Evolutionary conservation across 2,329 filamentous ascomycete genomes (phyloP), one percentile per base, ranked within the genome.

Genomic region (Malbranchea cinnamomea): DNA sequence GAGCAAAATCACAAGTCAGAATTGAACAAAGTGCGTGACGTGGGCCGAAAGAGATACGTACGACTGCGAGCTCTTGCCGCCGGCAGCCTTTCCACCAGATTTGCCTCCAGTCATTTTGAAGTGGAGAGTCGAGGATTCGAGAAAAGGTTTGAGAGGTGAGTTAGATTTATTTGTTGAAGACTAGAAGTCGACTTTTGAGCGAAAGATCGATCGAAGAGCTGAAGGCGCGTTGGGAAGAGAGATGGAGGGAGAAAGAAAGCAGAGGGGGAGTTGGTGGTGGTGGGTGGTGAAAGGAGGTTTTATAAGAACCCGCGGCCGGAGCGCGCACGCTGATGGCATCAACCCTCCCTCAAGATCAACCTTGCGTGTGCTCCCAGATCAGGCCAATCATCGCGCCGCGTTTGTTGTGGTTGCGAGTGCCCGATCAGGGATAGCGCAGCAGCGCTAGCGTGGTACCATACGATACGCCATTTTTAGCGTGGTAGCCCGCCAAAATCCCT

Each of bases 101-200:
- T 98, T 98, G 66, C 89, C 87, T 74, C 87, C 87, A 83, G 89
- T 92, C 89, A 98, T 98, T 80, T 82, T 94, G 78, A 72, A 57
- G 44, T n/a, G n/a, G n/a, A n/a, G n/a, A n/a, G n/a, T n/a, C n/a
- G n/a, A n/a, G n/a, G n/a, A n/a, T n/a, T n/a, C n/a, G n/a, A n/a
- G 59, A 53, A 47, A 41, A 52, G 49, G 45, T 42, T 52, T 49
- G 44, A 46, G 47, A 47, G 41, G 41, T 52, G 47, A 49, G n/a
- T n/a, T n/a, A 19, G 18, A 15, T 13, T 36, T 24, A 18, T 36
- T 38, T 41, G 41, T 20, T 31, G 30, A 31, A 35, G 35, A 13
- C 37, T 29, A 27, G 34, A 42, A 49, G 28, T 37, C 34, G 35
- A 39, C 37, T 35, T 37, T 32, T 25, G 26, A 37, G 37, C 36